Base-by-base conservation (phyloP, 768 basidiomycete species). In the Rubroboletus satanas region DNA sequence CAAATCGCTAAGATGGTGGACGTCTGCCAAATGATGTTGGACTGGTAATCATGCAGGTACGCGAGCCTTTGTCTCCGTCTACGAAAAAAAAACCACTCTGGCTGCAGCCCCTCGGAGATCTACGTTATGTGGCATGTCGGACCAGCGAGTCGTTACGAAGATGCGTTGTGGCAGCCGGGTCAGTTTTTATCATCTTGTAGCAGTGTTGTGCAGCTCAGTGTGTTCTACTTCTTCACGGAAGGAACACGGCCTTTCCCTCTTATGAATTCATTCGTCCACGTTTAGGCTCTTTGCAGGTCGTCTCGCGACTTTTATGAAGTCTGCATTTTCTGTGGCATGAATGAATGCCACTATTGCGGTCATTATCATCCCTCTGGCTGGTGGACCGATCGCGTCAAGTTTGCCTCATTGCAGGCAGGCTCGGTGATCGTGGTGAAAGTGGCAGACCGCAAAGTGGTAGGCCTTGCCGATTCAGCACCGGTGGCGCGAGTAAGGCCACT, bases 371-470 rank as follows among this genome's bases (percentile, higher is more conserved):
- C 17, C 23, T 49, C 52, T 51, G 33, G 43, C 29, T 43, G 17
- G 36, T 49, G 28, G 44, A 18, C 42, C 17, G 38, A 47, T 65
- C 51, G 33, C 38, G 49, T 52, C 36, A 62, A 31, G 47, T 45
- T 45, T 52, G 44, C 48, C 51, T 68, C 49, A 28, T 62, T 56
- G 61, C 48, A 47, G 26, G 55, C 54, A 59, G 41, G 41, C 46
- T 45, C 50, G 45, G 60, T 61, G 58, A 53, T 31, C 44, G 28
- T 61, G 60, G 66, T 39, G 57, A 56, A 36, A 39, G 44, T 38
- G 49, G 26, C 23, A 26, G 32, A 49, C 44, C 44, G 54, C 52
- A 56, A 51, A 52, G 44, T 37, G 56, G 55, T 54, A 44, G 42
- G 56, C 54, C 54, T 50, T 39, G 51, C 49, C 14, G 28, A 38